A percentile compares a stretch with the other conserved stretches of the same genome.
These are phyloP conservation scores for Fraxinus quadrangulata DNA, from an alignment of 257 asterid genomes.

Conservation along the genomic window DNA sequence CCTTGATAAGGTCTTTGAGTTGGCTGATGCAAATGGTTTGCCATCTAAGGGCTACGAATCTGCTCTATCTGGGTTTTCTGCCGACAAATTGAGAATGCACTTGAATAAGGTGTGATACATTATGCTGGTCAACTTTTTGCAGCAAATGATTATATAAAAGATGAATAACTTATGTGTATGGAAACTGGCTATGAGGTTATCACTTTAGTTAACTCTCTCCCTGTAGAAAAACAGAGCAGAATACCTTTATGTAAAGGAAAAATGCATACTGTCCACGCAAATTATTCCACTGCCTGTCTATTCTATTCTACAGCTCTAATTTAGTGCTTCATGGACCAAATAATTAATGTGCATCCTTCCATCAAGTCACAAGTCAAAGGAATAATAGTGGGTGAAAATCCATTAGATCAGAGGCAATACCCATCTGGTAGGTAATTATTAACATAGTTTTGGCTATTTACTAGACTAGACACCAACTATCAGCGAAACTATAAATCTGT, in stretches of 20 bases:
- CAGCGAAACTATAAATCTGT: neutral
- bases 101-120: constrained; percentile 56
- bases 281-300: neutral
- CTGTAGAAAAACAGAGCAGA: neutral
- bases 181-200: neutral
- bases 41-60: constrained; percentile 68
- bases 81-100: constrained; percentile 50
- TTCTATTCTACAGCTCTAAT: neutral
- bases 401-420: neutral
- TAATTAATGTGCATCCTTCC: neutral
- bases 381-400: neutral
- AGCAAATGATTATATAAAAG: constrained; percentile 90
- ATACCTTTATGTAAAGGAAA: neutral
- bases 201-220: neutral
- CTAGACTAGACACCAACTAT: neutral
- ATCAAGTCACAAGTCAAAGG: neutral
- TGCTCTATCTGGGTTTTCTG: constrained; percentile 57
- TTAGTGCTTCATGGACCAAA: neutral
- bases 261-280: neutral
- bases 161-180: constrained; percentile 39
- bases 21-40: constrained; percentile 81
- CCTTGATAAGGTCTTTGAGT: constrained; percentile 60
- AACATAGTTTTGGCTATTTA: neutral
- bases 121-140: constrained; percentile 38
- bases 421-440: neutral